These are phyloP conservation scores for Mycena galopus DNA, from an alignment of 768 basidiomycete species.

Conservation along the genomic window DNA sequence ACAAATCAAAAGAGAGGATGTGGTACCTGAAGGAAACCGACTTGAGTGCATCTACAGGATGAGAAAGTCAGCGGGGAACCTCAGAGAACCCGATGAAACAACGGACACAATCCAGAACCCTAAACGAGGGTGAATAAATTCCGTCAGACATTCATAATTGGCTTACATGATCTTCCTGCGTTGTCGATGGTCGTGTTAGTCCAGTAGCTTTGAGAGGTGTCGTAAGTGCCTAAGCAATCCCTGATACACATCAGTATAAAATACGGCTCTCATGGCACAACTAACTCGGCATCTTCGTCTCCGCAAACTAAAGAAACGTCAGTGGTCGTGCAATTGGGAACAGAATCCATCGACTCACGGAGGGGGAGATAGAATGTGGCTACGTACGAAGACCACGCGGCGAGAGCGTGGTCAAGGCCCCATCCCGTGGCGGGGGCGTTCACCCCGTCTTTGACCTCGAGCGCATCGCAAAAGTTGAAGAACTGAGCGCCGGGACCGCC, in stretches of 20 bases:
- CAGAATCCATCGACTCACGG: slow-evolving; percentile 52
- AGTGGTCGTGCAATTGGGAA: background rate
- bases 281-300: slow-evolving; percentile 60
- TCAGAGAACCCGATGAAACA: background rate
- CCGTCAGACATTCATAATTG: background rate
- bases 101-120: slow-evolving; percentile 78
- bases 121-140: background rate
- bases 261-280: background rate
- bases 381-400: slow-evolving; percentile 74
- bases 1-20: background rate
- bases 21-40: slow-evolving; percentile 68
- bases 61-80: background rate
- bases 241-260: slow-evolving; percentile 39
- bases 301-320: slow-evolving; percentile 63
- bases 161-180: slow-evolving; percentile 61
- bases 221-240: slow-evolving; percentile 58
- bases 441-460: slow-evolving; percentile 72
- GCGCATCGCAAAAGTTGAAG: slow-evolving; percentile 74
- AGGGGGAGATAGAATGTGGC: slow-evolving; percentile 59
- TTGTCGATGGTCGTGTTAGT: slow-evolving; percentile 71
- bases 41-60: slow-evolving; percentile 70
- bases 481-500: slow-evolving; percentile 62
- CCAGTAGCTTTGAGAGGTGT: slow-evolving; percentile 57
- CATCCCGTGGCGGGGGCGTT: slow-evolving; percentile 66
- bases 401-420: slow-evolving; percentile 72